A percentile compares a stretch with the other conserved stretches of the same genome.
These are phyloP conservation scores for Ascochyta rabiei DNA, from an alignment of 2,329 filamentous ascomycete species.

Conservation along the genomic window DNA sequence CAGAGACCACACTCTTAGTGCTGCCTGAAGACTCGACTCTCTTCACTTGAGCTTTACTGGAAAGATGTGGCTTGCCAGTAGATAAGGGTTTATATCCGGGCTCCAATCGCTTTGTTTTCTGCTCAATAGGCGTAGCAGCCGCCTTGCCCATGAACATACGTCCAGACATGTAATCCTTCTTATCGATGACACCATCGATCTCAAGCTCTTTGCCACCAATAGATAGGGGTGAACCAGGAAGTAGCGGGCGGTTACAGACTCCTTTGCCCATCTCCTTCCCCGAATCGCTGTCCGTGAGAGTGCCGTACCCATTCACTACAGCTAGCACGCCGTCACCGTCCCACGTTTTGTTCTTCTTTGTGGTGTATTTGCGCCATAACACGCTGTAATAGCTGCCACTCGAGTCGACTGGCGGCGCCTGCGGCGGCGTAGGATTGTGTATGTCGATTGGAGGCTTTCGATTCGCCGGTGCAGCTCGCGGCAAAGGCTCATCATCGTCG, in stretches of 20 bases:
- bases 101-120: constrained; percentile 20
- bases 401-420: constrained; percentile 23
- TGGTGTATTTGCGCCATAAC: constrained; percentile 68
- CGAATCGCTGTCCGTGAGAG: constrained; percentile 64
- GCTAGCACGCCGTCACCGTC: constrained; percentile 72
- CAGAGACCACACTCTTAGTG: constrained; percentile 44
- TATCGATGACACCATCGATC: constrained; percentile 66
- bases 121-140: constrained; percentile 25
- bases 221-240: constrained; percentile 65
- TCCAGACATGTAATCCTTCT: constrained; percentile 63
- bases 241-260: constrained; percentile 61
- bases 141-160: constrained; percentile 51
- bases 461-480: constrained; percentile 24
- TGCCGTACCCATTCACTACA: constrained; percentile 62
- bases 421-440: constrained; percentile 27
- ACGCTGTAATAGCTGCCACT: constrained; percentile 53
- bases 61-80: neutral
- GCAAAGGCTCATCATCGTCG: constrained; percentile 30
- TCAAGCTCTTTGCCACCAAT: constrained; percentile 72
- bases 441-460: constrained; percentile 41
- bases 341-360: constrained; percentile 79
- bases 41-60: constrained; percentile 25
- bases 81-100: constrained; percentile 24
- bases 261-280: constrained; percentile 68
- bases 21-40: constrained; percentile 18